Evolutionary conservation across 225 moss, liverwort and hornwort genomes (phyloP).

Genomic region (Polytrichum commune): DNA sequence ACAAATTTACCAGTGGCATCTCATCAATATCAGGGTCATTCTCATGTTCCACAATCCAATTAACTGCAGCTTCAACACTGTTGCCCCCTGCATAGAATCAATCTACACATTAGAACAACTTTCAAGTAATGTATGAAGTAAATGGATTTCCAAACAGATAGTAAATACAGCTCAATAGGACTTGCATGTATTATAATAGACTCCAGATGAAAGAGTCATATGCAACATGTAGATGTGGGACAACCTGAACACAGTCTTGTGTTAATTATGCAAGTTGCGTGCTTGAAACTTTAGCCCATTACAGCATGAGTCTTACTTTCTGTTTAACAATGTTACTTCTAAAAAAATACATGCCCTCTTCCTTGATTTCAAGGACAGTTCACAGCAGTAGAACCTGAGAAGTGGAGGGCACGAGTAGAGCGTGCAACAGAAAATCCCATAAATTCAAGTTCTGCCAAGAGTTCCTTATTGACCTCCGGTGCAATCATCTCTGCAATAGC

Average conservation of each 20-base stretch:
- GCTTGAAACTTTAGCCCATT: no score
- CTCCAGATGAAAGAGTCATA: no score
- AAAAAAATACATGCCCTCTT: no score
- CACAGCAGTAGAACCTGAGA: slow-evolving; percentile 55
- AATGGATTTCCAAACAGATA: no score
- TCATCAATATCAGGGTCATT: slow-evolving; percentile 80
- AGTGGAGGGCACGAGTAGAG: slow-evolving; percentile 81
- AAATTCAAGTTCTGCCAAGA: slow-evolving; percentile 72
- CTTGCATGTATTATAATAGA: no score
- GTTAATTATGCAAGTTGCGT: no score
- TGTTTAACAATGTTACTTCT: no score
- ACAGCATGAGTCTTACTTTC: no score
- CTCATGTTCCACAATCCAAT: slow-evolving; percentile 97
- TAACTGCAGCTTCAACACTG: slow-evolving; percentile 74
- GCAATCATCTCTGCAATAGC: slow-evolving; percentile 73
- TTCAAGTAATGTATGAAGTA: not conserved
- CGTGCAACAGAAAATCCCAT: slow-evolving; percentile 89
- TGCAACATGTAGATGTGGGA: no score
- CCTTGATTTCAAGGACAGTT: not conserved
- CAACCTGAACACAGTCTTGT: no score
- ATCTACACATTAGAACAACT: not conserved
- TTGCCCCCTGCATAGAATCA: slow-evolving; percentile 42
- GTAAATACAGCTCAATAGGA: no score
- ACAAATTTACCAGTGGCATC: slow-evolving; percentile 67
- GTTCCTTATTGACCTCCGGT: slow-evolving; percentile 85